Percentiles rank a stretch among this genome's conserved stretches.
Conservation (phyloP, 768 basidiomycete genomes). For the Rhodocollybia butyracea region DNA sequence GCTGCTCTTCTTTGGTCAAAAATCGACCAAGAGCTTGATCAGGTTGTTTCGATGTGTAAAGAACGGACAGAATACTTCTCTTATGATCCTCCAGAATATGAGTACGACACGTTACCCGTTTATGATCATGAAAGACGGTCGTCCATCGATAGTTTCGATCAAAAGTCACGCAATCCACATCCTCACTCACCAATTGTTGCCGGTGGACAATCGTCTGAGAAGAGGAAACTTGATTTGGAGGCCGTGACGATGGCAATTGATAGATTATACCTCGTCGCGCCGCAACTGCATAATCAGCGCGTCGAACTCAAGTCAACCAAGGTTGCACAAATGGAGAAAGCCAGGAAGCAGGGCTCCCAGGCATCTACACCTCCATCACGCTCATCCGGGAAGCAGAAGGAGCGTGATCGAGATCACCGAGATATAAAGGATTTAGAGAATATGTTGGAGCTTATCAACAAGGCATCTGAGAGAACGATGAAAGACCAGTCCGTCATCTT, state of each 20-base stretch:
- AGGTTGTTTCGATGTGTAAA: conserved; percentile 62
- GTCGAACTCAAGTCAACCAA: conserved; percentile 82
- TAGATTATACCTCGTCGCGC: conserved; percentile 78
- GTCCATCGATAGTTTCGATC: conserved; percentile 30
- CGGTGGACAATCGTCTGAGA: conserved; percentile 52
- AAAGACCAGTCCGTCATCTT: conserved; percentile 69
- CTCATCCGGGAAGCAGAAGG: conserved; percentile 39
- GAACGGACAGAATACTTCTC: conserved; percentile 51
- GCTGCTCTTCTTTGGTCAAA: conserved; percentile 68
- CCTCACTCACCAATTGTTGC: conserved; percentile 23
- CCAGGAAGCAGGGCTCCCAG: conserved; percentile 40
- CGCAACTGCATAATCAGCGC: conserved; percentile 88
- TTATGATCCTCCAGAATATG: conserved; percentile 37
- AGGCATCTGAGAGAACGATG: conserved; percentile 65
- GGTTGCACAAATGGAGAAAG: conserved; percentile 70
- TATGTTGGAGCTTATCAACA: conserved; percentile 69
- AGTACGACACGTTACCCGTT: conserved; percentile 47
- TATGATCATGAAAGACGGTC: conserved; percentile 41
- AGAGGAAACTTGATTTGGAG: conserved; percentile 85
- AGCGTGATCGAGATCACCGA: conserved; percentile 37
- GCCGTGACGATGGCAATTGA: conserved; percentile 86
- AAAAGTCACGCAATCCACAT: conserved; percentile 23
- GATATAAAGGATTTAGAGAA: conserved; percentile 58
- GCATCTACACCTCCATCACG: conserved; percentile 15
- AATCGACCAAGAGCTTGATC: conserved; percentile 73